These are phyloP conservation scores for Coemansia sp. DNA, from an alignment of 192 early-diverging fungal species.

Conservation along the genomic window DNA sequence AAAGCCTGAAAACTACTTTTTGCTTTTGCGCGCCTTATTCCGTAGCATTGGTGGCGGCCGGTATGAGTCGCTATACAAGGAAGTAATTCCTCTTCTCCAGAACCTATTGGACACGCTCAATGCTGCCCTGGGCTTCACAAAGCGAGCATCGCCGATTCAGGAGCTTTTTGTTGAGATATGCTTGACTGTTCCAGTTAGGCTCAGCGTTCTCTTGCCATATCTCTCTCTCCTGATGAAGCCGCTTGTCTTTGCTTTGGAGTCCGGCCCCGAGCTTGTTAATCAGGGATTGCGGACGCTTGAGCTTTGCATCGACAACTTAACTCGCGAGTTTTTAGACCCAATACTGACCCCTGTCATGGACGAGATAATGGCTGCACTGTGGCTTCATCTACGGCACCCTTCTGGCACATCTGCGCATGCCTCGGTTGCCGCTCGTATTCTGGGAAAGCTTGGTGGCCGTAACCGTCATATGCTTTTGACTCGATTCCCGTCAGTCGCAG, in stretches of 20 bases:
- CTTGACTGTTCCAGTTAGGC: constrained; percentile 92
- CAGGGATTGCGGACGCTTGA: constrained; percentile 95
- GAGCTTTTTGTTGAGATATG: constrained; percentile 98
- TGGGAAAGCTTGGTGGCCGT: constrained; percentile 97
- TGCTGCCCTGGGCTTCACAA: constrained; percentile 68
- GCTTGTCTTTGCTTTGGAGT: constrained; percentile 88
- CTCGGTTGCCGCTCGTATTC: constrained; percentile 83
- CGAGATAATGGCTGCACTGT: constrained; percentile 92
- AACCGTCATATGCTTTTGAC: constrained; percentile 82
- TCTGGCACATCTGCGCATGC: constrained; percentile 85
- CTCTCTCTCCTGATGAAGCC: constrained; percentile 95
- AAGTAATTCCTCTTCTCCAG: constrained; percentile 91
- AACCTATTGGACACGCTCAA: constrained; percentile 92
- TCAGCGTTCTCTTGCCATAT: constrained; percentile 91
- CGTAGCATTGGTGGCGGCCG: constrained; percentile 95
- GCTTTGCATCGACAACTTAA: constrained; percentile 97
- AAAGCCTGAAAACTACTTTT: constrained; percentile 89
- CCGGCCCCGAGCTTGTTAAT: constrained; percentile 90
- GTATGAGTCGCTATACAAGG: constrained; percentile 93
- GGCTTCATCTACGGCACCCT: constrained; percentile 84
- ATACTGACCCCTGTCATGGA: constrained; percentile 92
- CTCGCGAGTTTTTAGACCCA: constrained; percentile 94
- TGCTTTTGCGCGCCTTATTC: constrained; percentile 86
- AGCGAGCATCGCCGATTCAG: constrained; percentile 80
- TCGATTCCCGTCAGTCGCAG: constrained; percentile 23